These are phyloP conservation scores for Cochlearia excelsa DNA, from an alignment of 345 rosid genomes.

Conservation along the genomic window DNA sequence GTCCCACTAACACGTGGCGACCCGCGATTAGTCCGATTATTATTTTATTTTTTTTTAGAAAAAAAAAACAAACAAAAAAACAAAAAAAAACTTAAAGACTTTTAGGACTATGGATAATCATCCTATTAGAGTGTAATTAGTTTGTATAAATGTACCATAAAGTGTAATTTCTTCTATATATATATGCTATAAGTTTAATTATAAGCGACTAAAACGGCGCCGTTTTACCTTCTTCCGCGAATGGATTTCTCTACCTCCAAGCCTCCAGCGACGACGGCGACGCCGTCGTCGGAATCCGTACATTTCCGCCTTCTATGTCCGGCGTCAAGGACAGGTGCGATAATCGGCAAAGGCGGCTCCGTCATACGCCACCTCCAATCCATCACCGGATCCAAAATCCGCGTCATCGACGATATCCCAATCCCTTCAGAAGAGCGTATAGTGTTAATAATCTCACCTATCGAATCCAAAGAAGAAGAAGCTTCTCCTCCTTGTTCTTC, in stretches of 20 bases:
- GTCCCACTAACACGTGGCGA: too few relatives aligned
- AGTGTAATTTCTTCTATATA: too few relatives aligned
- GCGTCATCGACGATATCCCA: constrained; percentile 45
- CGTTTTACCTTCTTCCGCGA: neutral
- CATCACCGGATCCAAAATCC: constrained; percentile 42
- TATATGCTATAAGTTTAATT: neutral
- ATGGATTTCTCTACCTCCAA: constrained; percentile 36
- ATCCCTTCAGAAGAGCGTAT: constrained; percentile 44
- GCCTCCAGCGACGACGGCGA: constrained; percentile 29
- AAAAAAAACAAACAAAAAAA: too few relatives aligned
- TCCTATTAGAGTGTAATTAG: too few relatives aligned
- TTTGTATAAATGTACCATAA: too few relatives aligned
- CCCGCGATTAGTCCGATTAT: too few relatives aligned
- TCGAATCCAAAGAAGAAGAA: neutral
- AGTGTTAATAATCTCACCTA: constrained; percentile 36
- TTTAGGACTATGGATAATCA: too few relatives aligned
- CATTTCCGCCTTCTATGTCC: constrained; percentile 45
- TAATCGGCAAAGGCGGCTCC: constrained; percentile 46
- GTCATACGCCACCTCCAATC: constrained; percentile 46
- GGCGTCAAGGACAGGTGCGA: constrained; percentile 37
- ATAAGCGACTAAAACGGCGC: constrained; percentile 7
- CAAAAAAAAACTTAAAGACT: too few relatives aligned
- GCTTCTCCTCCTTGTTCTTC: constrained; percentile 37
- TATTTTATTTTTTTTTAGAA: too few relatives aligned
- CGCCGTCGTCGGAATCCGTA: constrained; percentile 24